Conservation (phyloP, 441 rosid species). For the Gossypium lobatum region DNA sequence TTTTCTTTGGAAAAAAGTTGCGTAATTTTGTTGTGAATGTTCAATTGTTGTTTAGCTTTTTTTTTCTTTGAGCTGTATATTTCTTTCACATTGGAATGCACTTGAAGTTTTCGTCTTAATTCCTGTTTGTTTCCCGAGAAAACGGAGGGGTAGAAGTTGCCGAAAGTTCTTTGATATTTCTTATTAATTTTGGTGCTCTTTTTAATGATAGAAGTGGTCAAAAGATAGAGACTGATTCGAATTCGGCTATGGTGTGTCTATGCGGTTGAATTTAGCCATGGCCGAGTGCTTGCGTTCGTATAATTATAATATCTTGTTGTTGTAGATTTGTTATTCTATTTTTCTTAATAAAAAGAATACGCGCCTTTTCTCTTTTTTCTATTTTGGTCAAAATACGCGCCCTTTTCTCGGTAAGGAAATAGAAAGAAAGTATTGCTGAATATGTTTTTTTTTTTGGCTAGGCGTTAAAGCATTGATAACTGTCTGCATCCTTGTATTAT, state of each 20-base stretch:
- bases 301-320: not conserved
- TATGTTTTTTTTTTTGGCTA: not conserved
- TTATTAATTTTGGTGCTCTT: not conserved
- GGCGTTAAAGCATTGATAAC: too few species aligned
- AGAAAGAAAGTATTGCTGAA: not conserved
- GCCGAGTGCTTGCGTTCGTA: not conserved
- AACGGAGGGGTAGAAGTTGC: not conserved
- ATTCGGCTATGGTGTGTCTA: not conserved
- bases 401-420: not conserved
- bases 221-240: conserved; percentile 1
- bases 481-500: not conserved
- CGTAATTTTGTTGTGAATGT: not conserved
- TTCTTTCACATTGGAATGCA: conserved; percentile 25
- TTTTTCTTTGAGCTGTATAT: conserved; percentile 10
- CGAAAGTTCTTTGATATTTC: not conserved
- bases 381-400: too few species aligned
- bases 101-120: conserved; percentile 18
- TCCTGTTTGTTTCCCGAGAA: conserved; percentile 25
- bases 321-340: not conserved
- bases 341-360: not conserved
- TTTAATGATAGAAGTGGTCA: not conserved
- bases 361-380: not conserved
- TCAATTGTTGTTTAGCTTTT: not conserved
- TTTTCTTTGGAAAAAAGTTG: not conserved
- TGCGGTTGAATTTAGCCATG: not conserved